Evolutionary conservation across 805 yeast species (phyloP).

Genomic region (Jamesozyma piceae): DNA sequence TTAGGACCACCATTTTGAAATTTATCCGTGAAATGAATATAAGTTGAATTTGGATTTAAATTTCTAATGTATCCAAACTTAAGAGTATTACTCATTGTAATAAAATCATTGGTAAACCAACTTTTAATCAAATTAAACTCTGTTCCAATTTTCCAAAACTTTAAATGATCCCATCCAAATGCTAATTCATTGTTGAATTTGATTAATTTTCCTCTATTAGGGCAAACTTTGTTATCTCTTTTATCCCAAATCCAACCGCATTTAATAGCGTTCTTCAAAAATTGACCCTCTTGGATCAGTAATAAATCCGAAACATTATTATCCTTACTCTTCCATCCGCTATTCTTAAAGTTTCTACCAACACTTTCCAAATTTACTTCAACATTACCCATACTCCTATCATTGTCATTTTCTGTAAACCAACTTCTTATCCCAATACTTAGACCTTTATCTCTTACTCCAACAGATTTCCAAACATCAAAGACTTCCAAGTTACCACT

Average conservation of each 20-base stretch:
- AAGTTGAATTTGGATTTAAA: conserved; percentile 29
- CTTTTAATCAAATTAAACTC: conserved; percentile 25
- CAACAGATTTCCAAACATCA: conserved; percentile 10
- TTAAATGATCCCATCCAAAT: conserved; percentile 6
- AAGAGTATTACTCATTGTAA: conserved; percentile 40
- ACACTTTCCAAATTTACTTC: conserved; percentile 12
- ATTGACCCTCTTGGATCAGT: conserved; percentile 52
- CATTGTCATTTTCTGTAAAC: neutral
- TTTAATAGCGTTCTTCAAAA: conserved; percentile 46
- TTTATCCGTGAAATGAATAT: conserved; percentile 58
- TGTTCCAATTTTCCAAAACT: conserved; percentile 23
- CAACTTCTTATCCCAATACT: conserved; percentile 5
- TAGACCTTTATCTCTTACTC: conserved; percentile 8
- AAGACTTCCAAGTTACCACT: conserved; percentile 43
- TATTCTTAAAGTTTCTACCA: conserved; percentile 31
- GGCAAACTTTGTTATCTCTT: conserved; percentile 35
- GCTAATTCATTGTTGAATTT: conserved; percentile 40
- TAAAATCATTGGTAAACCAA: conserved; percentile 19
- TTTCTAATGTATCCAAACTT: conserved; percentile 50
- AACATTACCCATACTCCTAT: conserved; percentile 4
- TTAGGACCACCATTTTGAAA: conserved; percentile 77
- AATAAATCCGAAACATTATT: conserved; percentile 44
- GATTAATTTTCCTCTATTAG: conserved; percentile 38
- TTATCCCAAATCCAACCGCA: conserved; percentile 34
- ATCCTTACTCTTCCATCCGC: conserved; percentile 21